Evolutionary conservation across 257 asterid genomes (phyloP).

Genomic region (Jacaranda copaia): DNA sequence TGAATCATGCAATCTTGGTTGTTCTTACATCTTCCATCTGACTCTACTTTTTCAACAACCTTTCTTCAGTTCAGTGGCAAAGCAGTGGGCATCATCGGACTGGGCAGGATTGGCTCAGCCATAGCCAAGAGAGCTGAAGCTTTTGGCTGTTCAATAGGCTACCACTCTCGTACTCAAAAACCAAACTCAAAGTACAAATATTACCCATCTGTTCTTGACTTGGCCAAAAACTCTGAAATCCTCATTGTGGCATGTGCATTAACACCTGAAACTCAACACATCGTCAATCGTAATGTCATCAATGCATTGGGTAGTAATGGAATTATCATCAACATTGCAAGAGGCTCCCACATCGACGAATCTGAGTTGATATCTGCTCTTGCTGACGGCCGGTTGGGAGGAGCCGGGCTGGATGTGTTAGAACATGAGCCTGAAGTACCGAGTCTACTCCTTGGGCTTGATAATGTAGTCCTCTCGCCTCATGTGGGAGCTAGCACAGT

Average conservation of each 20-base stretch:
- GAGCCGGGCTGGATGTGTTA: constrained; percentile 77
- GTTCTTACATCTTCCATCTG: not conserved
- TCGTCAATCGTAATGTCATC: constrained; percentile 64
- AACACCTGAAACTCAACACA: constrained; percentile 61
- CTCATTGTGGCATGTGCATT: constrained; percentile 67
- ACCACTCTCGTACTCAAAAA: constrained; percentile 65
- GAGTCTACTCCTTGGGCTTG: constrained; percentile 47
- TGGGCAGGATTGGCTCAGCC: constrained; percentile 85
- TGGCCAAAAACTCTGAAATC: constrained; percentile 67
- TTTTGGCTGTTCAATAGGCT: constrained; percentile 67
- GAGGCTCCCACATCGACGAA: constrained; percentile 73
- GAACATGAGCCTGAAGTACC: constrained; percentile 75
- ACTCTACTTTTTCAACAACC: not conserved
- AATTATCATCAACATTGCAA: constrained; percentile 62
- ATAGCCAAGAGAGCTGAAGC: constrained; percentile 79
- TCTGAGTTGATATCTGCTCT: constrained; percentile 67
- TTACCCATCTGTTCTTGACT: constrained; percentile 50
- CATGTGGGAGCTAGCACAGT: constrained; percentile 62
- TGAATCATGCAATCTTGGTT: too few species aligned
- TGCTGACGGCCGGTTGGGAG: constrained; percentile 63
- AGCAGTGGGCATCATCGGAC: constrained; percentile 73
- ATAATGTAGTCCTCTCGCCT: constrained; percentile 70
- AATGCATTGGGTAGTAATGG: constrained; percentile 65
- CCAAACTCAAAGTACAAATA: constrained; percentile 49
- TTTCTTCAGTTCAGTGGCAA: constrained; percentile 70